Evolutionary conservation across 345 rosid genomes (phyloP), one percentile per base, ranked within the genome.

Genomic region (Boechera stricta): DNA sequence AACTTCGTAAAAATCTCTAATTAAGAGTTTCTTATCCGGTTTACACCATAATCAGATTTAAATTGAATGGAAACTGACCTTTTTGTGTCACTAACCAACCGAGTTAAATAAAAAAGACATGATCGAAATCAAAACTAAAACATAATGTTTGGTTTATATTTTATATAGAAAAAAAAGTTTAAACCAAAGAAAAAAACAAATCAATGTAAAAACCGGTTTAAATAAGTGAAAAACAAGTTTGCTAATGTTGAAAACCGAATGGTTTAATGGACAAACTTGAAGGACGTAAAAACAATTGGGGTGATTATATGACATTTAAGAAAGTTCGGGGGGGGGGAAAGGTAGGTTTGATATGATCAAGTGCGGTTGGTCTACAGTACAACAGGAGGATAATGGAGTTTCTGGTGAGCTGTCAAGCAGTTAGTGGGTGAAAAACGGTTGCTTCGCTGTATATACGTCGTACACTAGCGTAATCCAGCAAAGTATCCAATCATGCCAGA

Each of bases 391-490:
- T 51, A 61, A 68, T 52, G 28, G 59, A 26, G 62, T 61, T 51
- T 79, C 0, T 51, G 75, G 67, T 73, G 75, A 79, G 78, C 66
- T 79, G 82, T 79, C 82, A 73, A 73, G 15, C 48, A 73, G 31
- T 36, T 11, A 79, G 78, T 79, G 82, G 82, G 47, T 72, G 47
- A 24, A 60, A 21, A 45, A 45, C 54, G 41, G 71, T 54, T 68
- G 75, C 78, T 73, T 79, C 21, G 78, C 82, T 73, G 82, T 78
- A 52, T 66, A 4, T 24, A 67, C 16, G 72, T 72, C 51, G 81
- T 67, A 66, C 64, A 13, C 62, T 65, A 77, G 54, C 63, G 64
- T 36, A 66, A 73, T 73, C 82, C 78, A 79, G 71, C 78, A 69
- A 67, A 73, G 64, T 78, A 51, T 72, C 69, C 55, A 72, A 33